A percentile compares a stretch with the other conserved stretches of the same genome.
Evolutionary conservation across 2,329 filamentous ascomycete genomes (phyloP).

Genomic region (Ceratocystis lukuohia): DNA sequence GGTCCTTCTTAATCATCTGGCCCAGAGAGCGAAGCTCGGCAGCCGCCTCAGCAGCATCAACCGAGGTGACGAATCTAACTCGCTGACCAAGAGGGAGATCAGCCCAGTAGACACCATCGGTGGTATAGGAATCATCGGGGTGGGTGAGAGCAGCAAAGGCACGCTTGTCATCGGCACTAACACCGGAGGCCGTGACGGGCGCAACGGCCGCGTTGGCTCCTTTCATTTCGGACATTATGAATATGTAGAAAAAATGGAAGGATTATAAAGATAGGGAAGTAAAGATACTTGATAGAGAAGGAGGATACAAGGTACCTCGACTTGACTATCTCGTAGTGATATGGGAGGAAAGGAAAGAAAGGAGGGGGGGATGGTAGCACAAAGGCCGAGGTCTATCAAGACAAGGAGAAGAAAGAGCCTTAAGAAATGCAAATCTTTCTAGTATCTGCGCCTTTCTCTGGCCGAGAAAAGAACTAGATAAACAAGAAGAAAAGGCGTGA

Average conservation of each 20-base stretch:
- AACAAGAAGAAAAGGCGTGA: slow-evolving; percentile 9
- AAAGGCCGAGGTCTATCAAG: background rate
- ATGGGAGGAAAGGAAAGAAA: background rate
- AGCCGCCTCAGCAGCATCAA: slow-evolving; percentile 56
- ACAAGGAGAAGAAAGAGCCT: background rate
- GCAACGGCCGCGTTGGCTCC: slow-evolving; percentile 35
- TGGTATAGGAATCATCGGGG: slow-evolving; percentile 76
- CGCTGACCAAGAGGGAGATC: slow-evolving; percentile 62
- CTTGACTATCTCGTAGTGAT: slow-evolving; percentile 1
- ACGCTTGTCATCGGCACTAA: slow-evolving; percentile 38
- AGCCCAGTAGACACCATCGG: slow-evolving; percentile 82
- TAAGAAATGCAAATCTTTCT: background rate
- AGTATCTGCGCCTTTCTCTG: background rate
- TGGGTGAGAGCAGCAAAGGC: slow-evolving; percentile 70
- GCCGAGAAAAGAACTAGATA: background rate
- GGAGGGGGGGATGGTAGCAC: background rate
- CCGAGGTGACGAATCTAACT: slow-evolving; percentile 58
- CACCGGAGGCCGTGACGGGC: slow-evolving; percentile 28
- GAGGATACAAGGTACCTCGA: slow-evolving; percentile 3
- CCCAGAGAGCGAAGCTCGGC: slow-evolving; percentile 56
- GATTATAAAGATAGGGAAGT: background rate
- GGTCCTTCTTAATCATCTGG: slow-evolving; percentile 73
- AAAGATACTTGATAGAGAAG: background rate
- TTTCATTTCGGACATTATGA: slow-evolving; percentile 15
- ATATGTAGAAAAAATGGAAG: background rate